phyloP scores from a whole-genome alignment of 306 rosid genomes.

The Mimosa pudica region DNA sequence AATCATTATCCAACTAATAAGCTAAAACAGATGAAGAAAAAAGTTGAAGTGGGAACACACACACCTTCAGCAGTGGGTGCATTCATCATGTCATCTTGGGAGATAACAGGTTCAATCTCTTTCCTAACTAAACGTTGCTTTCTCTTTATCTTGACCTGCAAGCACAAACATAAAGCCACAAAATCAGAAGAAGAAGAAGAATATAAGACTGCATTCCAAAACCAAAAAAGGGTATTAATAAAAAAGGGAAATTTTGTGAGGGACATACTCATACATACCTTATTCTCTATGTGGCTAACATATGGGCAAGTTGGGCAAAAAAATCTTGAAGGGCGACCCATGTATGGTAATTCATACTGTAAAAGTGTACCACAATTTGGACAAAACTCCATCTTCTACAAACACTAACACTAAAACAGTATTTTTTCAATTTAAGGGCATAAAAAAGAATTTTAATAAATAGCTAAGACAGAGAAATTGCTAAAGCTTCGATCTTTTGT shows the following conservation, averaged over 20 bases:
- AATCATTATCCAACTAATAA: too few relatives aligned
- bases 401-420: slow-evolving; percentile 3
- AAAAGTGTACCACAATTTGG: slow-evolving; percentile 66
- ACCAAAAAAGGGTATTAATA: not conserved
- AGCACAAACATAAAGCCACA: slow-evolving; percentile 31
- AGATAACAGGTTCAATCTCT: slow-evolving; percentile 57
- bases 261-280: slow-evolving; percentile 30
- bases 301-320: slow-evolving; percentile 68
- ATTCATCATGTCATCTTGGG: slow-evolving; percentile 54
- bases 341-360: slow-evolving; percentile 54
- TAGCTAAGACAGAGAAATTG: not conserved
- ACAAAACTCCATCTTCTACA: slow-evolving; percentile 63
- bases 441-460: not conserved
- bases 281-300: slow-evolving; percentile 46
- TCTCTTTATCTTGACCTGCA: slow-evolving; percentile 66
- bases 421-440: not conserved
- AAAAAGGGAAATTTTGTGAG: not conserved
- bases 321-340: slow-evolving; percentile 57
- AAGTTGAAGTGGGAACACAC: not conserved
- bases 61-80: slow-evolving; percentile 66
- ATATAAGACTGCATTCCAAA: not conserved
- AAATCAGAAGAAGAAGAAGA: not conserved
- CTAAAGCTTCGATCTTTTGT: not conserved
- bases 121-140: slow-evolving; percentile 56
- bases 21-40: not conserved